Evolutionary conservation across 305 asterid species (phyloP).

Genomic region (Fraxinus sp.): DNA sequence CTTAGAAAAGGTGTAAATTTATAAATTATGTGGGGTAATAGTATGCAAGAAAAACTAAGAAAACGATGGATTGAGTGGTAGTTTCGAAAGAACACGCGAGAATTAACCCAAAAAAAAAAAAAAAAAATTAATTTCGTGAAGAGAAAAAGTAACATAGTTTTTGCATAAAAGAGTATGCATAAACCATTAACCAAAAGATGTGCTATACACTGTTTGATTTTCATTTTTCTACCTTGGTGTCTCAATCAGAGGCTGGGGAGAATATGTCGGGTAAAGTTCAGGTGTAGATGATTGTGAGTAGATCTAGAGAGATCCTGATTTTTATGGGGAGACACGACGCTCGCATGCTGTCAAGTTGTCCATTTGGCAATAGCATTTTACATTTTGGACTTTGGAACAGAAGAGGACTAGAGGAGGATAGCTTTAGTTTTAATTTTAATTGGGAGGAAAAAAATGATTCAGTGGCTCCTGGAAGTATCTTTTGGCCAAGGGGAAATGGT

Average conservation of each 20-base stretch:
- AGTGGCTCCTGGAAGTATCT: too few relatives aligned
- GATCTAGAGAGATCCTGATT: background rate
- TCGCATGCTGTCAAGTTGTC: background rate
- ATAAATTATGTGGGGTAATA: background rate
- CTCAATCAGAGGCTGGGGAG: background rate
- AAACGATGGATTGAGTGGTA: background rate
- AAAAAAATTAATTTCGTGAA: background rate
- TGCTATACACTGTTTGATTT: background rate
- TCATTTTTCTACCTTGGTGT: background rate
- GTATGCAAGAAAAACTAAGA: background rate
- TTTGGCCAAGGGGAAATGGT: too few relatives aligned
- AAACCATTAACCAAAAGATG: background rate
- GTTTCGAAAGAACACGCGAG: background rate
- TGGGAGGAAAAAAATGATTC: too few relatives aligned
- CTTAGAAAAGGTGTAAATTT: background rate
- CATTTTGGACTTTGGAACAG: too few relatives aligned
- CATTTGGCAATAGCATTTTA: too few relatives aligned
- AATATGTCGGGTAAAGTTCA: background rate
- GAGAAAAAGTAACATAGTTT: background rate
- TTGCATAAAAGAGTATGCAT: background rate
- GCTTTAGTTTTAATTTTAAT: too few relatives aligned
- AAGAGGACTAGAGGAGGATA: too few relatives aligned
- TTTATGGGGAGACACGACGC: background rate
- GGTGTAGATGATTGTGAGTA: background rate
- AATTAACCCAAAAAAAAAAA: background rate